phyloP scores from a whole-genome alignment of 768 basidiomycete species.

The Cantharellus anzutake region DNA sequence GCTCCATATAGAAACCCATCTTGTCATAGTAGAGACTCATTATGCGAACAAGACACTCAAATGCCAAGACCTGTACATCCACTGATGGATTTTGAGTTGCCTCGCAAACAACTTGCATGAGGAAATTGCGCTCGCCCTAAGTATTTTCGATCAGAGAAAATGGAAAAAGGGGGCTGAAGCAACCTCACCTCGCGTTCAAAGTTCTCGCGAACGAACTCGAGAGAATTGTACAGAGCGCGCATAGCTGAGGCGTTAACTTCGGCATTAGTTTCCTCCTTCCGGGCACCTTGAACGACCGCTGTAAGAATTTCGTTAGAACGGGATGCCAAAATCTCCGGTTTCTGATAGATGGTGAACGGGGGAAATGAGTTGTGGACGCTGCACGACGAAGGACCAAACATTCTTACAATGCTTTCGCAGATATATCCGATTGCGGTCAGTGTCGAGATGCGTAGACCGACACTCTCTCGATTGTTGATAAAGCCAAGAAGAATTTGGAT shows the following conservation, averaged over 20 bases:
- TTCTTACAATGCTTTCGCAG: conserved; percentile 86
- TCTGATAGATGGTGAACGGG: conserved; percentile 27
- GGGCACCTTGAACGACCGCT: conserved; percentile 92
- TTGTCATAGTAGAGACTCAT: conserved; percentile 98
- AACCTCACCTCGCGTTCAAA: conserved; percentile 82
- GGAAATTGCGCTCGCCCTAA: conserved; percentile 97
- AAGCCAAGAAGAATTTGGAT: conserved; percentile 78
- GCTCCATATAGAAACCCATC: conserved; percentile 99
- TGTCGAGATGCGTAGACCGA: conserved; percentile 66
- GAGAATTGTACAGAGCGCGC: conserved; percentile 80
- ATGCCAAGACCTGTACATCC: conserved; percentile 84
- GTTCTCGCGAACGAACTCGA: conserved; percentile 95
- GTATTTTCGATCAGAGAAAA: conserved; percentile 2
- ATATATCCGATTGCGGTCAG: conserved; percentile 93
- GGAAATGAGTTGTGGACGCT: not conserved
- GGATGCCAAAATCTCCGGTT: conserved; percentile 75
- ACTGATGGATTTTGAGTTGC: conserved; percentile 75
- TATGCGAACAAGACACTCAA: conserved; percentile 87
- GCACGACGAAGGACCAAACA: not conserved
- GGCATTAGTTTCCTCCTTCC: conserved; percentile 79
- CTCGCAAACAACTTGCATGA: conserved; percentile 99
- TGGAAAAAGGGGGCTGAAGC: not conserved
- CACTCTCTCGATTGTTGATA: conserved; percentile 53
- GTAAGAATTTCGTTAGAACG: conserved; percentile 96
- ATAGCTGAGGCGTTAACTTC: conserved; percentile 92